Evolutionary conservation across 2,329 filamentous ascomycete species (phyloP).

Genomic region (Diaporthe longicolla): DNA sequence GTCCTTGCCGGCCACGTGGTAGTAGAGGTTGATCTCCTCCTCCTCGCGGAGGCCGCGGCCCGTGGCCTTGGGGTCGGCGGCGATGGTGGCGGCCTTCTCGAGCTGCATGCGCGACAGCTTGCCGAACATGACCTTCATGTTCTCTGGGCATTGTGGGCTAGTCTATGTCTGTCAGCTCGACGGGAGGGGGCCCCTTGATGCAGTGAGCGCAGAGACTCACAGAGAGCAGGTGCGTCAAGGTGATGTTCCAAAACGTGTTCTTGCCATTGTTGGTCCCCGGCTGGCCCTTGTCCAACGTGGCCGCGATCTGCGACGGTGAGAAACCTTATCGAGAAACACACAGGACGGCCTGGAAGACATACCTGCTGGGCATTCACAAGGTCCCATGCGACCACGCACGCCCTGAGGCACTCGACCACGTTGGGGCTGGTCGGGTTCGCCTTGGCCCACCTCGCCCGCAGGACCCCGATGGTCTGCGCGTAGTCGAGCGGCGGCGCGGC

Average conservation of each 20-base stretch:
- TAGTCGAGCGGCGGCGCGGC: conserved; percentile 53
- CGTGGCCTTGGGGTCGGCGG: conserved; percentile 50
- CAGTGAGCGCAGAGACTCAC: conserved; percentile 53
- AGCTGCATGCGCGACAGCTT: conserved; percentile 66
- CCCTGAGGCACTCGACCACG: conserved; percentile 62
- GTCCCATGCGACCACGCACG: conserved; percentile 69
- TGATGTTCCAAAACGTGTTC: conserved; percentile 69
- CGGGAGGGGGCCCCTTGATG: accelerated
- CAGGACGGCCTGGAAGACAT: conserved; percentile 36
- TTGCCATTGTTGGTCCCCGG: conserved; percentile 61
- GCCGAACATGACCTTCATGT: conserved; percentile 66
- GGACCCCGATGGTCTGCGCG: conserved; percentile 61
- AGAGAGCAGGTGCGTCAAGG: conserved; percentile 66
- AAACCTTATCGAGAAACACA: background rate
- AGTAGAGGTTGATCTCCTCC: conserved; percentile 66
- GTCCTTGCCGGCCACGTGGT: conserved; percentile 61
- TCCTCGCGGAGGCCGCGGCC: conserved; percentile 59
- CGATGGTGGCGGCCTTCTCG: conserved; percentile 62
- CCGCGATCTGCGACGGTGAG: conserved; percentile 62
- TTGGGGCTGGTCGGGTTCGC: conserved; percentile 61
- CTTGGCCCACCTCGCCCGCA: conserved; percentile 67
- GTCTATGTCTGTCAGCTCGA: conserved; percentile 53
- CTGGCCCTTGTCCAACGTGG: conserved; percentile 66
- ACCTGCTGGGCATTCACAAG: conserved; percentile 71
- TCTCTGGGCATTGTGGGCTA: conserved; percentile 61